Base-by-base conservation (phyloP, 306 rosid genomes). In the Glycyrrhiza uralensis region DNA sequence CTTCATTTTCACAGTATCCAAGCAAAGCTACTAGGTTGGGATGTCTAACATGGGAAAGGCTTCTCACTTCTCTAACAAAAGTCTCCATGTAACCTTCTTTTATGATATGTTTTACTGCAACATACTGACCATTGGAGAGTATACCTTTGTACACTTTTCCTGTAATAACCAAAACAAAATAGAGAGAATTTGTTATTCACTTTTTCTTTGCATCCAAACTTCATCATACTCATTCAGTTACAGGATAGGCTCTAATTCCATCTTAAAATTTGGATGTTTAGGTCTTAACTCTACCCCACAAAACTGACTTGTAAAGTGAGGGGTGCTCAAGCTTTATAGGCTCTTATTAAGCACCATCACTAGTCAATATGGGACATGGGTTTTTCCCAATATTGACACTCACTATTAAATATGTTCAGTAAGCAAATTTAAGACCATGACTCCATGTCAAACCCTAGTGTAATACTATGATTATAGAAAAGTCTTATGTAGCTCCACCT, bases 41-140 rank as follows among this genome's bases (percentile, higher is more conserved):
- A 74, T 87, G 92, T 54, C 68, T 83, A 42, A 90, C 80, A 71
- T 80, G 85, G 7, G 89, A 81, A 68, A 85, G 84, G 66, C 88
- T 90, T 55, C 72, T 90, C 61, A 87, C 84, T 80, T 87, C 91
- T 44, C 96, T 71, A 10, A 82, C 46, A 69, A 85, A 90, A 67
- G 93, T 87, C 51, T 90, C 88, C 12, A 73, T 46, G 28, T 81
- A 76, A 39, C 83, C 87, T 60, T 85, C 88, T n/a, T 81, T 82
- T 19, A 70, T 74, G 29, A 85, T 90, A 72, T 85, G 92, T 80
- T 90, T 90, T 55, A 87, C 71, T 6, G 90, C 96, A 26, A 90
- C 81, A 61, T 77, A 79, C 7, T 78, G 65, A 7, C 88, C 87
- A 26, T 87, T 82, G 60, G 79, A 76, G 26, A 90, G 86, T 71